Conservation (phyloP, 192 early-diverging fungal species). For the Phlyctochytrium arcticum region DNA sequence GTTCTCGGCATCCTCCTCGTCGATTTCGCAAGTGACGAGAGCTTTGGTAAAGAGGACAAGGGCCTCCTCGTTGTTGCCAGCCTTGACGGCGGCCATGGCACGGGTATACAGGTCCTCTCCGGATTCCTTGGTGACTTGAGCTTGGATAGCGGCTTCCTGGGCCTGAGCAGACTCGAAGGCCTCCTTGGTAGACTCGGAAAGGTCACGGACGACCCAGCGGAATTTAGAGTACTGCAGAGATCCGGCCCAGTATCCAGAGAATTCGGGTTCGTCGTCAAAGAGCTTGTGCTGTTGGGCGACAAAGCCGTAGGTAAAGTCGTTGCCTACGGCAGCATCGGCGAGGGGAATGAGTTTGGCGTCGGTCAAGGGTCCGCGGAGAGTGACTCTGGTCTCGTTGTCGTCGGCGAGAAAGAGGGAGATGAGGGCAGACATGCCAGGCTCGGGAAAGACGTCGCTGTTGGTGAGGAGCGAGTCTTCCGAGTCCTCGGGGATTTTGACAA, state of each 20-base stretch:
- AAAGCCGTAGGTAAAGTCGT: constrained; percentile 23
- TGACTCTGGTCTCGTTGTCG: background rate
- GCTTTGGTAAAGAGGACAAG: constrained; percentile 18
- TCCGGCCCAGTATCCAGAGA: constrained; percentile 15
- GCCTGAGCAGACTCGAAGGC: constrained; percentile 11
- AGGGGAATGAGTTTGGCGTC: constrained; percentile 7
- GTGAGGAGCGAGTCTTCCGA: constrained; percentile 1
- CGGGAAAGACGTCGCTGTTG: constrained; percentile 23
- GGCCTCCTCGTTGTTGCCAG: constrained; percentile 23
- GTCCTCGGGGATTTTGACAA: constrained; percentile 19
- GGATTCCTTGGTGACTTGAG: background rate
- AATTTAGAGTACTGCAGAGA: constrained; percentile 16
- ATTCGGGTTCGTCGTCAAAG: constrained; percentile 19
- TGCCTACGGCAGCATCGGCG: background rate
- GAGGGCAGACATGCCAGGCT: background rate
- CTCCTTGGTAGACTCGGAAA: constrained; percentile 3
- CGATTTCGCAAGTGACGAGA: constrained; percentile 5
- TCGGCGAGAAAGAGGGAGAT: constrained; percentile 12
- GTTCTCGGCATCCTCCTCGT: constrained; percentile 17
- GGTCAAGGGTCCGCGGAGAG: background rate
- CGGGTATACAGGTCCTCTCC: constrained; percentile 1
- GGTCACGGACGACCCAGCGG: constrained; percentile 14
- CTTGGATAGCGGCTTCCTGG: background rate
- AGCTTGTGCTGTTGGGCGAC: constrained; percentile 12
- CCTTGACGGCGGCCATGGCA: constrained; percentile 8